Evolutionary conservation across 305 asterid genomes (phyloP), one percentile per base, ranked within the genome.

Genomic region (Solanum hybrid): DNA sequence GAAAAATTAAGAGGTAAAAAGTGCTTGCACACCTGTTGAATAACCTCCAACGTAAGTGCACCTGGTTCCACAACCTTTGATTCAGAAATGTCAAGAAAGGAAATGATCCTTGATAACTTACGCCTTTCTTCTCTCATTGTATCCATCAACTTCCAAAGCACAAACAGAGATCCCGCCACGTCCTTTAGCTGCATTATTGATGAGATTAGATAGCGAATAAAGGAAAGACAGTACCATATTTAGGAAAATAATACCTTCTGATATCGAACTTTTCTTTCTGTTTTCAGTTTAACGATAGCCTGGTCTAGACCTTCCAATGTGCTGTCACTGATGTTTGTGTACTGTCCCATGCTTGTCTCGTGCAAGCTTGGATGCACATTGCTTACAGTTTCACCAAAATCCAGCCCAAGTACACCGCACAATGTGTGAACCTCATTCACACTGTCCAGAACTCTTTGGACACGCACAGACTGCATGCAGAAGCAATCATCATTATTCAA

Each of bases 111-210:
- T 78, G 93, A 91, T 91, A 97, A 95, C 90, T 90, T 91, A n/a
- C 89, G 89, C 91, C 90, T 95, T 90, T 96, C 99, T 89, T 95
- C 96, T 91, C 89, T 93, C 22, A 92, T 90, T 79, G 96, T 90
- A 91, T 96, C 98, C 99, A 97, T 96, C 93, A 97, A 92, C 91
- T 94, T 95, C 99, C 99, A 97, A 46, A 97, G 99, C 86, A 95
- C 97, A 91, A 83, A 95, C 40, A 97, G 95, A 39, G 97, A 94
- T 29, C 93, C 93, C 71, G 95, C 94, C 77, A 95, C 95, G 76
- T 96, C 98, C 91, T 95, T 97, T 86, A 97, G 94, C 99, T 97
- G 98, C 94, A 94, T 37, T 84, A 71, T 83, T 26, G 89, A 90
- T 71, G 77, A 76, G 36, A 89, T 91, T 92, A 92, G 90, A 81